Percentiles rank a stretch among this genome's conserved stretches.
Conservation (phyloP, 106 monocot species). For the Gastrodia elata region DNA sequence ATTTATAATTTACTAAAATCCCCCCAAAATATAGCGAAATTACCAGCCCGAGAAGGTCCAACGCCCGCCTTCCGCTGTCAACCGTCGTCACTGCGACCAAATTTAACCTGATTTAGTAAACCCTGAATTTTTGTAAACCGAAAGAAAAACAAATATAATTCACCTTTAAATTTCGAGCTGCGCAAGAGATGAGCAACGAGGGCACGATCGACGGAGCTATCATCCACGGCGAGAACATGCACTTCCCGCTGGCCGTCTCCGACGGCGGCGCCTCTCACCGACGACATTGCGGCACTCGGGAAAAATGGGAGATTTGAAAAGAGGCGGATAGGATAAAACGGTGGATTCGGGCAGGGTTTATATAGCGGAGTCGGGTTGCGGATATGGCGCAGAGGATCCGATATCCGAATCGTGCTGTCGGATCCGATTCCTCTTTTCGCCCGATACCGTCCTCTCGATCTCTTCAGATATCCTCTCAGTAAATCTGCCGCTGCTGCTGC, state of each 20-base stretch:
- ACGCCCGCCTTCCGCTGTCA: conserved; percentile 51
- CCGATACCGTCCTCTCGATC: conserved; percentile 4
- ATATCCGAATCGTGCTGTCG: conserved; percentile 2
- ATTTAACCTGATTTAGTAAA: not conserved
- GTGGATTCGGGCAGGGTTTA: not conserved
- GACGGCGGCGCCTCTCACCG: not conserved
- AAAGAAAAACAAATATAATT: not conserved
- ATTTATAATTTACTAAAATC: not conserved
- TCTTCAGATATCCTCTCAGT: not conserved
- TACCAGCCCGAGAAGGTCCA: conserved; percentile 47
- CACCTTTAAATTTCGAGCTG: conserved; percentile 34
- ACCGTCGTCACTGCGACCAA: conserved; percentile 54
- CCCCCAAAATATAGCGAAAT: not conserved
- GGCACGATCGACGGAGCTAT: conserved; percentile 54
- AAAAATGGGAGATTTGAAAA: not conserved
- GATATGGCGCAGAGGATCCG: not conserved
- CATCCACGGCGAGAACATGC: conserved; percentile 55
- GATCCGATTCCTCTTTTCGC: conserved; percentile 3
- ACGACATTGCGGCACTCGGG: conserved; percentile 8
- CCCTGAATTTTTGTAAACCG: not conserved
- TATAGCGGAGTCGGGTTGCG: not conserved
- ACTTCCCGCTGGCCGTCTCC: conserved; percentile 1
- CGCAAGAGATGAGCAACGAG: conserved; percentile 31
- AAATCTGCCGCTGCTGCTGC: not conserved
- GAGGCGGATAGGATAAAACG: not conserved